phyloP scores from a whole-genome alignment of 2,329 filamentous ascomycete genomes.

The Aspergillus sergii region DNA sequence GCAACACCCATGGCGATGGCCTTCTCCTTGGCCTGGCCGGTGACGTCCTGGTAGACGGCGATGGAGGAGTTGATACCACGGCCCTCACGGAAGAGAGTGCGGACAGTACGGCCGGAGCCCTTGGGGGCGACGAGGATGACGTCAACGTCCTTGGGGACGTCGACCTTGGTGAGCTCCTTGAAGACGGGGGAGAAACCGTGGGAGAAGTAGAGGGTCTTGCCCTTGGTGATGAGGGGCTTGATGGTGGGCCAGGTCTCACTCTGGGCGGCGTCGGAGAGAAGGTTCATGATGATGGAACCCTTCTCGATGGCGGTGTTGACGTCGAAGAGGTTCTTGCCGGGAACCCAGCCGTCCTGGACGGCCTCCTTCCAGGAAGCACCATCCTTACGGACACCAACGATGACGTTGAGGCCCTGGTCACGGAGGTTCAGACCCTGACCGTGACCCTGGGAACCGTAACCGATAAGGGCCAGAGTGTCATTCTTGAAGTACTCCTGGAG shows the following conservation, averaged over 20 bases:
- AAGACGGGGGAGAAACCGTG: constrained; percentile 99
- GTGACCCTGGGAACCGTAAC: constrained; percentile 97
- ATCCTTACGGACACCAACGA: constrained; percentile 97
- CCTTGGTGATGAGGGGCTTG: constrained; percentile 97
- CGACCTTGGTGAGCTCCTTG: constrained; percentile 99
- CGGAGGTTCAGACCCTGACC: constrained; percentile 99
- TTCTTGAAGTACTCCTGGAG: constrained; percentile 99
- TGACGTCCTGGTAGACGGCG: constrained; percentile 97
- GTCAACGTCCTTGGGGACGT: constrained; percentile 92
- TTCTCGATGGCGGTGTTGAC: constrained; percentile 93
- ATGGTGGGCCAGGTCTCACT: constrained; percentile 98
- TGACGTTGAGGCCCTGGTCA: constrained; percentile 99
- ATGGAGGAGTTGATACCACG: constrained; percentile 99
- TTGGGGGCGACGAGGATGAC: constrained; percentile 99
- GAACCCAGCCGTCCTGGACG: constrained; percentile 93
- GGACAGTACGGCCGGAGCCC: constrained; percentile 97
- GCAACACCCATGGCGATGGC: constrained; percentile 95
- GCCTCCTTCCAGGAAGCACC: constrained; percentile 99
- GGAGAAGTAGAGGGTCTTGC: constrained; percentile 99
- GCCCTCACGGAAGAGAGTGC: constrained; percentile 97
- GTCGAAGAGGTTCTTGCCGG: constrained; percentile 98
- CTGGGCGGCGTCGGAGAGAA: constrained; percentile 96
- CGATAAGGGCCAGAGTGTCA: constrained; percentile 98
- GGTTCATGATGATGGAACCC: constrained; percentile 98
- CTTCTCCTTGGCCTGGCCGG: constrained; percentile 97